Evolutionary conservation across 257 asterid species (phyloP), one percentile per base, ranked within the genome.

Genomic region (Nyctanthes arbortristis): DNA sequence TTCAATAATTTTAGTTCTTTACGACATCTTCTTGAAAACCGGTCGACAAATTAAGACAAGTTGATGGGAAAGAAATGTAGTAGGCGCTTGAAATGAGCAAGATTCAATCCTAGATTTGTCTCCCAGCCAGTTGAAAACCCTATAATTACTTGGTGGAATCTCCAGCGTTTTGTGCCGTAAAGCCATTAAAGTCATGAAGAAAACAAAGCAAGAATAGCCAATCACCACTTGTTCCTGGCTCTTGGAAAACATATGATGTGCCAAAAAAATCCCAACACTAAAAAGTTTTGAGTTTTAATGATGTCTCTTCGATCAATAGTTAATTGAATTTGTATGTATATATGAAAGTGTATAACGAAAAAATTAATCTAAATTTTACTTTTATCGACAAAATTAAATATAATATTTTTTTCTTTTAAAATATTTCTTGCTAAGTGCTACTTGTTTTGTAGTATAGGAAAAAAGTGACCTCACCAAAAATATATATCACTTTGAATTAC

Each of bases 41-140:
- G n/a, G 9, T 5, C 2, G 12, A 49, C 58, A 49, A 49, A 22
- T 7, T 22, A 49, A 22, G 30, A 22, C 59, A 52, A 22, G 59
- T 52, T 20, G 59, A 1, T 20, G 14, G 59, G 5, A 52, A 8
- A 52, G 10, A 9, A 22, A 52, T 7, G 3, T 22, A 9, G 0
- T 7, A 8, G 29, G 30, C 7, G 59, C 30, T 18, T 22, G 1
- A 49, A n/a, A 20, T 52, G 29, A 7, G 14, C 58, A 8, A 22
- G 20, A 52, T 11, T 62, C 69, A 40, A 63, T 54, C 29, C 27
- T 52, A 74, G 45, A 45, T 24, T 61, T 74, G 73, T 74, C 65
- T 35, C 63, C 63, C 64, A n/a, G n/a, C 61, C 67, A 11, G 22
- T 28, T 39, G 13, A 65, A 65, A 16, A 45, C 47, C 32, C 71